Evolutionary conservation across 164 flowering plant species (phyloP).

Genomic region (Cinnamomum chago): DNA sequence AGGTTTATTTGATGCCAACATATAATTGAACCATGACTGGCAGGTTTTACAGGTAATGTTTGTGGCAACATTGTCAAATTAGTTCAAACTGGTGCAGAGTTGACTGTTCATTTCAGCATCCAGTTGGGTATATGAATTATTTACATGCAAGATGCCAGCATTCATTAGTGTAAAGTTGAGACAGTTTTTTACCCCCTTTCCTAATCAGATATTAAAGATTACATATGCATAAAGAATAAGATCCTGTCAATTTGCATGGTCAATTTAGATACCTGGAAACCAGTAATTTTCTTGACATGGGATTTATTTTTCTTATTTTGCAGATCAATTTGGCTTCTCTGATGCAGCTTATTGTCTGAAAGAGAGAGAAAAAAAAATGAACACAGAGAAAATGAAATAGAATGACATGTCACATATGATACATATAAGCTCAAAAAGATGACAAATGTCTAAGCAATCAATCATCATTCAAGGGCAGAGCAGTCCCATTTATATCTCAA

Average conservation of each 20-base stretch:
- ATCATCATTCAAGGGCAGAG: no score
- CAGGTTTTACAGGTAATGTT: no score
- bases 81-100: background rate
- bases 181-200: no score
- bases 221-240: background rate
- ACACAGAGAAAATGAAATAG: background rate
- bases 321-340: conserved; percentile 64
- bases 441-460: conserved; percentile 2
- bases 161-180: no score
- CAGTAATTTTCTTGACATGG: conserved; percentile 91
- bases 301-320: conserved; percentile 86
- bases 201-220: background rate
- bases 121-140: background rate
- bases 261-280: conserved; percentile 72
- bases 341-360: conserved; percentile 78
- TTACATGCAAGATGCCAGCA: no score
- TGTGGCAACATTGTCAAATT: background rate
- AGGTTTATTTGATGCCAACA: background rate
- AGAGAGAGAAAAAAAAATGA: conserved; percentile 9
- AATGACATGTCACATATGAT: background rate
- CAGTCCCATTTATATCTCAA: no score
- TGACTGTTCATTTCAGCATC: background rate
- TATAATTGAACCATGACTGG: background rate
- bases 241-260: background rate
- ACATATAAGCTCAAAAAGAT: background rate